A percentile compares a stretch with the other conserved stretches of the same genome.
phyloP scores from a whole-genome alignment of 805 yeast species.

The Brettanomyces bruxellensis region DNA sequence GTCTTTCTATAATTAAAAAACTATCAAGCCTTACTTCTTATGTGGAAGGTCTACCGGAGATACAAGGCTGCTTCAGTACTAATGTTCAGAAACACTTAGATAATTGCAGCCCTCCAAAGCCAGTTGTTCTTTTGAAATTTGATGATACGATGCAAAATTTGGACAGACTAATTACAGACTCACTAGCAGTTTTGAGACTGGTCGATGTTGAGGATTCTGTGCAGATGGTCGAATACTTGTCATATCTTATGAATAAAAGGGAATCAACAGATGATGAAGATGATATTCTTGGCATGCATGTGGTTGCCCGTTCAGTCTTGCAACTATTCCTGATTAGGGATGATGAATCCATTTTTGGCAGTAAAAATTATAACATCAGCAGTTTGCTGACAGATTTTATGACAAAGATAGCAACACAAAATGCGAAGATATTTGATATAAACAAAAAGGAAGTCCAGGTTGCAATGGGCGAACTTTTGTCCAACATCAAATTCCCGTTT shows the following conservation, averaged over 20 bases:
- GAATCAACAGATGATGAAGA: conserved; percentile 15
- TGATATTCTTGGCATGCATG: conserved; percentile 29
- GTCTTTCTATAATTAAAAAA: neutral
- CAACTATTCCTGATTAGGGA: conserved; percentile 57
- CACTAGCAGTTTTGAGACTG: conserved; percentile 26
- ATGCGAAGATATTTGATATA: conserved; percentile 12
- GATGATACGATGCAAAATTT: conserved; percentile 11
- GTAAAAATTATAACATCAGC: conserved; percentile 24
- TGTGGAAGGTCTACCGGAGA: neutral
- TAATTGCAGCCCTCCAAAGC: conserved; percentile 38
- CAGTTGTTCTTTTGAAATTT: conserved; percentile 16
- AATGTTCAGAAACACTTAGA: conserved; percentile 39
- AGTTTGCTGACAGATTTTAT: conserved; percentile 26
- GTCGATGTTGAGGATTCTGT: conserved; percentile 19
- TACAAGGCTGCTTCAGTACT: conserved; percentile 34
- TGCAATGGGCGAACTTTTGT: conserved; percentile 24
- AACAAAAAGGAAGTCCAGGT: conserved; percentile 8
- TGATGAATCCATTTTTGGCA: conserved; percentile 50
- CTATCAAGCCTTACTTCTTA: neutral
- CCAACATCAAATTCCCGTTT: conserved; percentile 39
- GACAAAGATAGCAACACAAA: conserved; percentile 14
- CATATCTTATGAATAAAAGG: conserved; percentile 19
- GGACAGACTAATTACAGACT: conserved; percentile 27
- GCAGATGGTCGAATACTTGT: conserved; percentile 19
- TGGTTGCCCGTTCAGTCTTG: conserved; percentile 53